These are phyloP conservation scores for Austropuccinia psidii DNA, from an alignment of 1,284 basidiomycete species.

Conservation along the genomic window DNA sequence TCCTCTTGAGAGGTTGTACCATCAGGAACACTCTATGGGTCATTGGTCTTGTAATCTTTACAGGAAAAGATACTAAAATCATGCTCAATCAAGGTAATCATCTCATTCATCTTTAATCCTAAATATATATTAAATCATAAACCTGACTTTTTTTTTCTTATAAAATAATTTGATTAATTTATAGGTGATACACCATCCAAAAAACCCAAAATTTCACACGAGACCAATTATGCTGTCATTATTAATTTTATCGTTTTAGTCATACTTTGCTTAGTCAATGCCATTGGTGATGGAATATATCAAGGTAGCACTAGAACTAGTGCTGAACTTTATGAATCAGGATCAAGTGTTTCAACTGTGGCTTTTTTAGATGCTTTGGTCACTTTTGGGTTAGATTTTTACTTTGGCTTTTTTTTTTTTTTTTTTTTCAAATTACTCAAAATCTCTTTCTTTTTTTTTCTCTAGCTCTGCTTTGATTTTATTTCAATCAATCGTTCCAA, in stretches of 20 bases:
- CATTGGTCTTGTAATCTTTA: constrained; percentile 87
- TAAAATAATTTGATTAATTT: constrained; percentile 35
- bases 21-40: constrained; percentile 92
- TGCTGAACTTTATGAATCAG: constrained; percentile 63
- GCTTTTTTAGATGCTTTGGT: constrained; percentile 69
- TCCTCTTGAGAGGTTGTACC: constrained; percentile 82
- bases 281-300: constrained; percentile 66
- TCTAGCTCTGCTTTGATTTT: constrained; percentile 63
- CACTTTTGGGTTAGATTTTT: constrained; percentile 76
- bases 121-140: neutral
- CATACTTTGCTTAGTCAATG: constrained; percentile 64
- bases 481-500: constrained; percentile 96
- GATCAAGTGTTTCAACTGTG: constrained; percentile 58
- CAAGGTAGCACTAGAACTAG: constrained; percentile 62
- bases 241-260: constrained; percentile 82
- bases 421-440: neutral
- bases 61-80: constrained; percentile 93
- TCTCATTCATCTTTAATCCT: neutral
- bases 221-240: constrained; percentile 97
- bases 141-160: neutral
- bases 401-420: constrained; percentile 47
- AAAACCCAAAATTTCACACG: constrained; percentile 89
- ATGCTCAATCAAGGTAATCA: constrained; percentile 64
- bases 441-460: neutral
- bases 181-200: constrained; percentile 58